Conservation (phyloP, 352 stramenopile species). For the Peronosclerospora sorghi region DNA sequence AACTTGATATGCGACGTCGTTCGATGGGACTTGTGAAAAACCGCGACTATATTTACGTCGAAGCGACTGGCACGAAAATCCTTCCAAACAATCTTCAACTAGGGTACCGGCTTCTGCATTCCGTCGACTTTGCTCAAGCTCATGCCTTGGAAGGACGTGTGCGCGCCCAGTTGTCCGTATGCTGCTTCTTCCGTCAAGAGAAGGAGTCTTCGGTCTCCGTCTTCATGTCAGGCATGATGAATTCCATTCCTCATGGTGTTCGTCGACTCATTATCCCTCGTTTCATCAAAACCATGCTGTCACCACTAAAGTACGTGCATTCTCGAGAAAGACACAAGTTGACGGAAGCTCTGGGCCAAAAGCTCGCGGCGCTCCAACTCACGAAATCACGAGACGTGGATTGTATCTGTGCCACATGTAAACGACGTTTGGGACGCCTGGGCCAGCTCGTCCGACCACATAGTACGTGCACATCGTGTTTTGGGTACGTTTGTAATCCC, state of each 20-base stretch:
- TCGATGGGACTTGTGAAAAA: slow-evolving; percentile 24
- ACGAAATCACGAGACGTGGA: slow-evolving; percentile 8
- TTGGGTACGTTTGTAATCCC: slow-evolving; percentile 15
- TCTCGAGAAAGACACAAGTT: slow-evolving; percentile 39
- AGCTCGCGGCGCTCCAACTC: slow-evolving; percentile 10
- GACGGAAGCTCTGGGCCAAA: slow-evolving; percentile 13
- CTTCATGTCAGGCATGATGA: slow-evolving; percentile 23
- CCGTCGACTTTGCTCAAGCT: slow-evolving; percentile 26
- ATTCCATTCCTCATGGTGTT: slow-evolving; percentile 12
- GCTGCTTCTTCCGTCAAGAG: slow-evolving; percentile 28
- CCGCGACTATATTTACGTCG: slow-evolving; percentile 51
- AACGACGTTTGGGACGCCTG: slow-evolving; percentile 12
- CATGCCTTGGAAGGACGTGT: slow-evolving; percentile 25
- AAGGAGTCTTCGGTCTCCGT: slow-evolving; percentile 20
- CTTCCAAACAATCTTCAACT: slow-evolving; percentile 12
- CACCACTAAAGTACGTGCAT: slow-evolving; percentile 5
- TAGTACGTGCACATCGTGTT: slow-evolving; percentile 20
- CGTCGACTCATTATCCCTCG: slow-evolving; percentile 23
- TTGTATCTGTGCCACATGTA: slow-evolving; percentile 8
- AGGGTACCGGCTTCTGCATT: slow-evolving; percentile 28
- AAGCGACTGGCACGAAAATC: slow-evolving; percentile 23
- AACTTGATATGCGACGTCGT: slow-evolving; percentile 18
- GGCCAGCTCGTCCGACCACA: slow-evolving; percentile 10
- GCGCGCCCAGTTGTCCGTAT: slow-evolving; percentile 34
- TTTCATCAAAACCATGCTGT: slow-evolving; percentile 17